Conservation (phyloP, 202 grass and related monocot genomes). For the Dendrocalamus latiflorus region DNA sequence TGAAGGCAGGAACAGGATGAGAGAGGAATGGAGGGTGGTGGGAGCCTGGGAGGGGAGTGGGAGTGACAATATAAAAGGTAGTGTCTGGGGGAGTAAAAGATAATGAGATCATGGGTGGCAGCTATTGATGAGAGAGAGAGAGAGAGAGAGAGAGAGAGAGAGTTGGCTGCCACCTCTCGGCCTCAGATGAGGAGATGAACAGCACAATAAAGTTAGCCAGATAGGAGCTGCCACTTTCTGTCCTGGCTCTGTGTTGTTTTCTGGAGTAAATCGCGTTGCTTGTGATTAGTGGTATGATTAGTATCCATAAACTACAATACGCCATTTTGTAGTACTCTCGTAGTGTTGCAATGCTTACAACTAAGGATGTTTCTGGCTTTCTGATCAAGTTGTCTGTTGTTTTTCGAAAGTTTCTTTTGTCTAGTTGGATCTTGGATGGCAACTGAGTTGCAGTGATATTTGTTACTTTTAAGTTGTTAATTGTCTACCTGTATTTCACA, state of each 20-base stretch:
- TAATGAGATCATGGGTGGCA: constrained; percentile 26
- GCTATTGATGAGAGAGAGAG: constrained; percentile 5
- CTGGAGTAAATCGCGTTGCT: neutral
- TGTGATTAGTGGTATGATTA: constrained; percentile 3
- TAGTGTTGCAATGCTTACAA: constrained; percentile 11
- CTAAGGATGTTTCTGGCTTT: neutral
- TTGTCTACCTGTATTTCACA: neutral
- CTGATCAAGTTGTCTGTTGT: neutral
- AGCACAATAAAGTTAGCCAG: constrained; percentile 15
- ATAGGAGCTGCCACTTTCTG: constrained; percentile 1
- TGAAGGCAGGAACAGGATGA: neutral
- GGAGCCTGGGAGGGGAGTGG: neutral
- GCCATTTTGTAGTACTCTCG: neutral
- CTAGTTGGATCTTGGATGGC: too few species aligned
- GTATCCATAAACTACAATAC: neutral
- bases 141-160: too few species aligned
- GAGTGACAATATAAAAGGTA: too few species aligned
- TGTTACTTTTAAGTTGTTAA: neutral
- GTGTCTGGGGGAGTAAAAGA: too few species aligned
- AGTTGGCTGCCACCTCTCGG: neutral
- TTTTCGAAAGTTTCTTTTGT: neutral
- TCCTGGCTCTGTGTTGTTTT: constrained; percentile 26
- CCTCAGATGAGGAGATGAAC: neutral
- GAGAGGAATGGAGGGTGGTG: neutral
- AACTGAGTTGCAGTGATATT: too few species aligned